Evolutionary conservation across 2,329 filamentous ascomycete species (phyloP), one percentile per base, ranked within the genome.

Genomic region (Pseudocercospora vitis): DNA sequence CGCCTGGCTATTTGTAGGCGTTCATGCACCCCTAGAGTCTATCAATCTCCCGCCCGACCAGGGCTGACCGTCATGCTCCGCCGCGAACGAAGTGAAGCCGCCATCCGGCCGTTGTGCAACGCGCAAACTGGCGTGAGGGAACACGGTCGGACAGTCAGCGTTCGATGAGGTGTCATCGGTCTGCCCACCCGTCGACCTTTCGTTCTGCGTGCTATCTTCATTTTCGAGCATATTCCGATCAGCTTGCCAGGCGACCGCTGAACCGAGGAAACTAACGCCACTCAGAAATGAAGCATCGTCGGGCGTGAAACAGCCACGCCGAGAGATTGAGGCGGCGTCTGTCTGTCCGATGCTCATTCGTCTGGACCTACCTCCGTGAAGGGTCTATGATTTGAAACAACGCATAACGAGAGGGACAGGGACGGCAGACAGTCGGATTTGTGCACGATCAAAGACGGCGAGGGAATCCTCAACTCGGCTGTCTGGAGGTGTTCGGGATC

Each of bases 1-100:
- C 24, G 26, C 21, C 14, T 44, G 39, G 39, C 42, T 45, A 29
- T 31, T 45, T 31, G 23, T 28, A 24, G 42, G 42, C 24, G 40
- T 48, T 32, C 45, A 48, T 48, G 45, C 26, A 48, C 45, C 45
- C 45, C 29, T 48, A 48, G 45, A 48, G 31, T 37, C 28, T 48
- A 28, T 32, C 37, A 42, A 42, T 42, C 37, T 42, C 37, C 37
- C 37, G 21, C 14, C 9, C n/a, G 42, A 45, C 42, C 42, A 45
- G 24, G 24, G 42, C 42, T 37, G n/a, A n/a, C n/a, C n/a, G n/a
- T n/a, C n/a, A n/a, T n/a, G n/a, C n/a, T n/a, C n/a, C n/a, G n/a
- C n/a, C n/a, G n/a, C n/a, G n/a, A 12, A 42, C 37, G 37, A 42
- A 26, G 21, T 42, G 37, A 42, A 26, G 37, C 37, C 37, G 37